phyloP scores from a whole-genome alignment of 2,329 filamentous ascomycete species.

The Amylocarpus encephaloides region DNA sequence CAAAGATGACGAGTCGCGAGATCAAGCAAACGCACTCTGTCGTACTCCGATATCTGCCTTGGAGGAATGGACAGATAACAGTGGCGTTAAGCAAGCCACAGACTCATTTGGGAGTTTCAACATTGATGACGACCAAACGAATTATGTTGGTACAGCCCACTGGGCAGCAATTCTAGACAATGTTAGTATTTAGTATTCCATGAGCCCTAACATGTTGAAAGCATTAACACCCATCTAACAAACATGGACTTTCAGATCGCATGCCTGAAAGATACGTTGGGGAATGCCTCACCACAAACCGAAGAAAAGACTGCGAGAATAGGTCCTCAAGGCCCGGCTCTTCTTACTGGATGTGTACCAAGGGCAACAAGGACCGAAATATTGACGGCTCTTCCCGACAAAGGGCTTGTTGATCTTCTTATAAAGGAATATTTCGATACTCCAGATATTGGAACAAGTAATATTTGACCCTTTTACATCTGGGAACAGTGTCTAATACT shows the following conservation, averaged over 20 bases:
- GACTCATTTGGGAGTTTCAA: conserved; percentile 21
- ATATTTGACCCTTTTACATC: conserved; percentile 11
- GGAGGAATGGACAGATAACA: conserved; percentile 6
- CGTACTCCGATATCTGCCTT: neutral
- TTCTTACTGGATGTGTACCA: conserved; percentile 20
- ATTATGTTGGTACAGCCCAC: conserved; percentile 51
- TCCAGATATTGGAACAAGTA: conserved; percentile 45
- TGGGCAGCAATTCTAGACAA: conserved; percentile 54
- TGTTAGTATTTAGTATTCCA: conserved; percentile 34
- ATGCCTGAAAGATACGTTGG: conserved; percentile 51
- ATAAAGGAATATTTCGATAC: conserved; percentile 46
- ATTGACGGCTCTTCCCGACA: conserved; percentile 41
- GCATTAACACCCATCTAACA: neutral
- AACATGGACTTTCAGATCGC: conserved; percentile 41
- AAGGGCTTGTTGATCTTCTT: conserved; percentile 41
- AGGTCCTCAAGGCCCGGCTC: conserved; percentile 12
- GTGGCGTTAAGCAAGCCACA: conserved; percentile 7
- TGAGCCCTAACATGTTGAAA: neutral
- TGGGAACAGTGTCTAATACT: neutral
- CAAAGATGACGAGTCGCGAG: neutral
- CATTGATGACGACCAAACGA: conserved; percentile 34
- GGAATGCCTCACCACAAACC: conserved; percentile 21
- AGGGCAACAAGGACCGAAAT: conserved; percentile 39
- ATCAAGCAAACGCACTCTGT: conserved; percentile 1
- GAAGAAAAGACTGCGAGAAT: neutral